Percentiles rank a stretch among this genome's conserved stretches.
phyloP scores from a whole-genome alignment of 805 yeast genomes.

The Cyberlindnera saturnus region DNA sequence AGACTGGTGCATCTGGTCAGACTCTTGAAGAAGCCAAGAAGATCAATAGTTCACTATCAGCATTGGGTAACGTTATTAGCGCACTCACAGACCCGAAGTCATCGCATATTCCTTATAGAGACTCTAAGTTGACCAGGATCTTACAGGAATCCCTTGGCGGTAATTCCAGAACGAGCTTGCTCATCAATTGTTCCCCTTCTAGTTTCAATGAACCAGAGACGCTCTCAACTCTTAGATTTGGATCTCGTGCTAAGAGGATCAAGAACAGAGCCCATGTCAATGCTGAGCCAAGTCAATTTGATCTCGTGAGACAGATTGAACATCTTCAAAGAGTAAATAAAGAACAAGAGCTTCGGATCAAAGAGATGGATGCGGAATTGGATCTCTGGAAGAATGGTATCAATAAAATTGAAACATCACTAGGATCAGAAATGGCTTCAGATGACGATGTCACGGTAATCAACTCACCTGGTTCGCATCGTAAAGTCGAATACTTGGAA shows the following conservation, averaged over 20 bases:
- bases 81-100: slow-evolving; percentile 66
- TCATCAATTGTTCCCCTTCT: slow-evolving; percentile 69
- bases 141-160: slow-evolving; percentile 80
- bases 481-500: slow-evolving; percentile 2
- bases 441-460: slow-evolving; percentile 3
- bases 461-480: not conserved
- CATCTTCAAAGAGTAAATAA: slow-evolving; percentile 14
- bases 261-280: slow-evolving; percentile 61
- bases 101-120: slow-evolving; percentile 67
- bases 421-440: not conserved
- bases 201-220: slow-evolving; percentile 55
- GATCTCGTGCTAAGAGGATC: slow-evolving; percentile 63
- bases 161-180: slow-evolving; percentile 68
- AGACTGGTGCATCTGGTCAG: slow-evolving; percentile 72
- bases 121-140: slow-evolving; percentile 72
- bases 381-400: slow-evolving; percentile 21
- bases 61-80: slow-evolving; percentile 76
- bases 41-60: slow-evolving; percentile 70
- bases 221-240: slow-evolving; percentile 66
- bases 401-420: slow-evolving; percentile 3
- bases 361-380: slow-evolving; percentile 17
- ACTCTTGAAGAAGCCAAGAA: slow-evolving; percentile 78
- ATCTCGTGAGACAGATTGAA: slow-evolving; percentile 18
- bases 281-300: slow-evolving; percentile 21
- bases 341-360: slow-evolving; percentile 10